A percentile compares a stretch with the other conserved stretches of the same genome.
Conservation (phyloP, 768 basidiomycete genomes). For the Tricholoma matsutake region DNA sequence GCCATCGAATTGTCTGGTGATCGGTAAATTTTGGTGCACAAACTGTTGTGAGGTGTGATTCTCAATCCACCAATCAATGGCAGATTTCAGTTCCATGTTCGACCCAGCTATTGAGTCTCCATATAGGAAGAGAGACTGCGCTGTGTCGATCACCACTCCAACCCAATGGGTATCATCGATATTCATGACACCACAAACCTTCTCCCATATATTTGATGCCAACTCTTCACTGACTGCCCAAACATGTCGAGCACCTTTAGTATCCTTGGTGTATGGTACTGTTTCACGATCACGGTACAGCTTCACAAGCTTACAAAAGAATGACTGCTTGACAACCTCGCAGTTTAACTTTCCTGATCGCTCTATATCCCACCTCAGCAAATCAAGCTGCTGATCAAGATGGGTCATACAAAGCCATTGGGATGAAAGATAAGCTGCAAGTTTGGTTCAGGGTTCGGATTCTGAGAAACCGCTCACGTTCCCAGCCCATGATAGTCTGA, state of each 20-base stretch:
- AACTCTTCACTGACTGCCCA: conserved; percentile 3
- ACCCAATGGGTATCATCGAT: not conserved
- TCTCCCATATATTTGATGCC: not conserved
- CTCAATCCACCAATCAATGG: not conserved
- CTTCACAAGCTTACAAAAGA: not conserved
- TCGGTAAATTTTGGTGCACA: not conserved
- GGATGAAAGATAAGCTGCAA: not conserved
- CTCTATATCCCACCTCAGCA: not conserved
- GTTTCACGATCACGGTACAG: not conserved
- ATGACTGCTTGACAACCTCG: not conserved
- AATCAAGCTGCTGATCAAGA: conserved; percentile 2
- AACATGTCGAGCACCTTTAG: too few species aligned
- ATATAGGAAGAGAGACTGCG: not conserved
- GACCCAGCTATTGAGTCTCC: not conserved
- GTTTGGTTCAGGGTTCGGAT: not conserved
- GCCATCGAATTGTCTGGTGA: too few species aligned
- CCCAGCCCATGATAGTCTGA: not conserved
- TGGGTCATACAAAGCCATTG: not conserved
- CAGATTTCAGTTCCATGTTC: not conserved
- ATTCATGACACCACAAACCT: not conserved
- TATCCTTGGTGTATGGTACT: too few species aligned
- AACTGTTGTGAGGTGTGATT: not conserved
- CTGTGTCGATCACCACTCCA: not conserved
- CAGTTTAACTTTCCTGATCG: not conserved
- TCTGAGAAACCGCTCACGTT: not conserved